A percentile compares a stretch with the other conserved stretches of the same genome.
These are phyloP conservation scores for Mycena pura DNA, from an alignment of 768 basidiomycete genomes.

Conservation along the genomic window DNA sequence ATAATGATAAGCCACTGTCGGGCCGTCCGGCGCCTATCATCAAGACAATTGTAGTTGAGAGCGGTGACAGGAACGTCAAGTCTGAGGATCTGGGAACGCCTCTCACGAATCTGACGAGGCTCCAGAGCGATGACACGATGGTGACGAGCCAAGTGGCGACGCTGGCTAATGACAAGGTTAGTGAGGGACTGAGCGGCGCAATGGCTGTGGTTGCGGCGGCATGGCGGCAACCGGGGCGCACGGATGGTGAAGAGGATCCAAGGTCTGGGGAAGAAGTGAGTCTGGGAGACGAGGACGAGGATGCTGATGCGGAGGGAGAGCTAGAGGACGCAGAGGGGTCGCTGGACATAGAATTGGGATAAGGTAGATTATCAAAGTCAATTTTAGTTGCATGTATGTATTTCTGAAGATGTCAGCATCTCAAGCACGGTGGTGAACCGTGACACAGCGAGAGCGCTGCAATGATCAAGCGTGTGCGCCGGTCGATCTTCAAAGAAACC, in stretches of 20 bases:
- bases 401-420: no score
- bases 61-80: conserved; percentile 39
- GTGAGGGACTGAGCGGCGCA: conserved; percentile 30
- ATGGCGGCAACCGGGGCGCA: neutral
- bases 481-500: no score
- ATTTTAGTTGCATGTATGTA: no score
- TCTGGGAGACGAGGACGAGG: conserved; percentile 32
- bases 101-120: conserved; percentile 52
- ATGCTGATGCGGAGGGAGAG: conserved; percentile 42
- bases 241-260: neutral
- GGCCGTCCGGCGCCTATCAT: conserved; percentile 18
- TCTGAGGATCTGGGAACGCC: conserved; percentile 64
- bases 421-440: no score
- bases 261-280: conserved; percentile 7
- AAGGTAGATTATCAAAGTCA: conserved; percentile 2
- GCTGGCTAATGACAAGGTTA: conserved; percentile 35
- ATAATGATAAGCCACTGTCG: conserved; percentile 2
- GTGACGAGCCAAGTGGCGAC: conserved; percentile 42
- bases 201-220: conserved; percentile 16
- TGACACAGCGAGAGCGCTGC: no score
- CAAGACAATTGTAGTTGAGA: conserved; percentile 29
- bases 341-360: conserved; percentile 46
- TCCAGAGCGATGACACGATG: conserved; percentile 66
- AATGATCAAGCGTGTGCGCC: no score
- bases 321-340: conserved; percentile 44